Evolutionary conservation across 306 rosid species (phyloP), one percentile per base, ranked within the genome.

Genomic region (Phaseolus lunatus): DNA sequence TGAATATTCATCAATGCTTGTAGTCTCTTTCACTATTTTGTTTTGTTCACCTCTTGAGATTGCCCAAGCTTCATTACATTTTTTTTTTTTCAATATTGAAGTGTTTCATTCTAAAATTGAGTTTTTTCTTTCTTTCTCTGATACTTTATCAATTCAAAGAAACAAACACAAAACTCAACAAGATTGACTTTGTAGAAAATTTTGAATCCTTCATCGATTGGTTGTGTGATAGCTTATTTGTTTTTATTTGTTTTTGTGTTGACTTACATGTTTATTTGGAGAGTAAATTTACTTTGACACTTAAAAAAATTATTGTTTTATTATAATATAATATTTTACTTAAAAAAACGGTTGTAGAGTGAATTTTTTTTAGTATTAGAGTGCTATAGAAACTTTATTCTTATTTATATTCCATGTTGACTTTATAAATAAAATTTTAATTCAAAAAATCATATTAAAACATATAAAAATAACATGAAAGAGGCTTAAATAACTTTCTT

Each of bases 1-100:
- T 37, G 56, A 64, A 41, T 49, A 64, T 85, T 65, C 75, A 29
- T 82, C 64, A 54, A 78, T 31, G 67, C 26, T 64, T 75, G 84
- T 69, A 47, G 78, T 52, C 33, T 69, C 73, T 67, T 67, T 67
- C 49, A 20, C 53, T 71, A n/a, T 18, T n/a, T 67, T 77, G 26
- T 70, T 52, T 76, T 75, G 53, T 19, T 45, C 31, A 2, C 44
- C 35, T 63, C 35, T 52, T 65, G 50, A 31, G 58, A 29, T 53
- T 80, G 75, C 64, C 43, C 44, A 45, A 65, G 43, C 84, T 19
- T 72, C 74, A 0, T 53, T 39, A 7, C n/a, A 18, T 24, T 48
- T 0, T 33, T 67, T 33, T 67, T 31, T 16, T 58, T 13, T 16
- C 48, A 44, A 22, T 15, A 9, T 11, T 22, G 1, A 61, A 68